These are phyloP conservation scores for Salmacisia buchloeana DNA, from an alignment of 1,284 basidiomycete genomes.

Conservation along the genomic window DNA sequence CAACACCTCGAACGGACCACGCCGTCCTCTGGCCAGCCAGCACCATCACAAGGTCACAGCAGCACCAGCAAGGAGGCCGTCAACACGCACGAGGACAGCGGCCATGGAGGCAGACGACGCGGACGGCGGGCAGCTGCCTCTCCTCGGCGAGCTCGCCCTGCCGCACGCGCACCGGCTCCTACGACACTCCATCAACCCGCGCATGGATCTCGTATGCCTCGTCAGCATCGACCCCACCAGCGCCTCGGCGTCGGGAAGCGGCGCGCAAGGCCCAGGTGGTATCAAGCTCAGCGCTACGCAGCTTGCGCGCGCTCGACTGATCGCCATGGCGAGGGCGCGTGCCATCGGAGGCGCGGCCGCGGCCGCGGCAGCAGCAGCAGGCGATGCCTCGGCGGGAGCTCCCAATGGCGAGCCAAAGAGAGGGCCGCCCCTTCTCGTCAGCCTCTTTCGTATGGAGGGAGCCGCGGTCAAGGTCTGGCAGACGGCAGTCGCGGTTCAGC, in stretches of 20 bases:
- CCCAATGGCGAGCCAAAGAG: slow-evolving; percentile 20
- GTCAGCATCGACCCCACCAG: slow-evolving; percentile 9
- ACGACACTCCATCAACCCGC: slow-evolving; percentile 23
- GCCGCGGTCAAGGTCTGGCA: slow-evolving; percentile 23
- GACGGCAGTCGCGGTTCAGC: slow-evolving; percentile 16
- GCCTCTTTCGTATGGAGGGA: slow-evolving; percentile 26
- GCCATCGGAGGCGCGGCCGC: not conserved
- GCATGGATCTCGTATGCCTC: slow-evolving; percentile 30
- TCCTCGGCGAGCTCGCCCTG: slow-evolving; percentile 1
- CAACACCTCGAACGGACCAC: too few relatives aligned
- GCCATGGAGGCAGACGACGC: too few relatives aligned
- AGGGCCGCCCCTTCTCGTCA: slow-evolving; percentile 23
- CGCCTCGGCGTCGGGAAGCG: not conserved
- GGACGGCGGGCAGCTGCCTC: not conserved
- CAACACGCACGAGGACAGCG: too few relatives aligned
- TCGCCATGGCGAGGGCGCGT: slow-evolving; percentile 2
- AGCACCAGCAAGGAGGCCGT: too few relatives aligned
- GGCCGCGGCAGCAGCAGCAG: not conserved
- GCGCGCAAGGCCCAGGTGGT: not conserved
- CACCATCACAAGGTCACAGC: too few relatives aligned
- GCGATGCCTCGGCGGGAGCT: not conserved
- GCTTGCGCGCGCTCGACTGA: not conserved
- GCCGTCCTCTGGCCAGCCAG: too few relatives aligned
- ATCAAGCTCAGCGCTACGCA: not conserved
- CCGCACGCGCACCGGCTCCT: slow-evolving; percentile 11